Base-by-base conservation (phyloP, 768 basidiomycete genomes). In the Tylopilus cervinicoccineus region DNA sequence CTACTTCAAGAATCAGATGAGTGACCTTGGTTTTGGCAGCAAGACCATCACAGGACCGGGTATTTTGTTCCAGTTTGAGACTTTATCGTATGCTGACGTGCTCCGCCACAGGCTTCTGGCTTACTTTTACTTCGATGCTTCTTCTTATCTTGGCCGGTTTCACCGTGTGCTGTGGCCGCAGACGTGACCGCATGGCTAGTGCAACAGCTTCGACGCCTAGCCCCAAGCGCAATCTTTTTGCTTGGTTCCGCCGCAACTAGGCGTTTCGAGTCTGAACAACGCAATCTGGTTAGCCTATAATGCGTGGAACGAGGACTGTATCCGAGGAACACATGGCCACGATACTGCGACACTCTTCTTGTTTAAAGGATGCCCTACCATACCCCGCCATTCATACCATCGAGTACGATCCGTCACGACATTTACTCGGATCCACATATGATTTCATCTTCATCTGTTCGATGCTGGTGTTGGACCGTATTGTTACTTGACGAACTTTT, bases 91-190 rank as follows among this genome's bases (percentile, higher is more conserved):
- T 39, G 17, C 37, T 47, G 40, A 59, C 20, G 24, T 17, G 24
- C 36, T 23, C 27, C 17, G n/a, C n/a, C 39, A 51, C 53, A 84
- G 86, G 77, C 8, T 88, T 88, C 64, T 89, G 87, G 87, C 62
- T 89, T 64, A 87, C 84, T 2, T 80, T 89, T 56, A 79, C 75
- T 17, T 64, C 81, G 12, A 68, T 89, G 60, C 68, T 88, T 54
- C 75, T 88, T 5, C 75, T 83, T 27, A 65, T 80, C 34, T 60
- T 87, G 47, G 84, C 78, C 16, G 84, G 84, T 44, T 78, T 78
- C 71, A 81, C 82, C 4, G 80, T 87, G 31, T 85, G 83, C 71
- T 79, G 85, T 53, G 84, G 84, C 11, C 78, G 84, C 32, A 72
- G 83, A 48, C 76, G 71, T 47, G 71, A 75, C 48, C 75, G 83